Base-by-base conservation (phyloP, 2,329 filamentous ascomycete species). In the Diplodia corticola region DNA sequence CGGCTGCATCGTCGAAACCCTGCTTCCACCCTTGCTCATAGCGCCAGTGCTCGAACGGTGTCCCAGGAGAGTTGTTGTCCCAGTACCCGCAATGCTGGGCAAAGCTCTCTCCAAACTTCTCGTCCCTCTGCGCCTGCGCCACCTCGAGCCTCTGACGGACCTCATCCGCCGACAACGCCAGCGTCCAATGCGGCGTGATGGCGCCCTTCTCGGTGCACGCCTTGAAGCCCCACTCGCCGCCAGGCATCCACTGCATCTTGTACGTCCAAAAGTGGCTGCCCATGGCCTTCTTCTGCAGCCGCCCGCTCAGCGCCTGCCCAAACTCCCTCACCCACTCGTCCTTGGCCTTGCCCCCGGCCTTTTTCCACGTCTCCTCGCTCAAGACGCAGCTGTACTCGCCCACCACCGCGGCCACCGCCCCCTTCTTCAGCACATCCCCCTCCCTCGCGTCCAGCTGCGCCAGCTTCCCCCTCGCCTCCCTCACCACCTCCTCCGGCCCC, bases 171-270 rank as follows among this genome's bases (percentile, higher is more conserved):
- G 76, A 66, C 57, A 84, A 69, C 1, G 69, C 70, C 65, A 83
- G 73, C 64, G 77, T 72, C 44, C 69, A 63, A 40, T 84, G 80
- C 1, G 80, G 69, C 0, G 72, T 70, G 64, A 85, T 78, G 37
- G 80, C 78, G 2, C 76, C 74, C 24, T 78, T 79, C 24, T 83
- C 80, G 9, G 78, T 80, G 74, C 85, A 84, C 44, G 83, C 79
- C 22, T 80, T 79, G 74, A 88, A 87, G 0, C 85, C 85, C 86
- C 86, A 88, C 73, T 86, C 85, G 13, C 85, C 85, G 13, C 85
- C 85, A n/a, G 82, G 80, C 80, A 85, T 85, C 84, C 85, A 87
- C 69, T 85, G 80, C 69, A 87, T 87, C 64, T 85, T 85, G 71
- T 80, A 84, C 0, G 85, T 87, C 86, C 85, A 87, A 76, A 88